phyloP scores from a whole-genome alignment of 2,329 filamentous ascomycete species.

The Aquanectria penicillioides region DNA sequence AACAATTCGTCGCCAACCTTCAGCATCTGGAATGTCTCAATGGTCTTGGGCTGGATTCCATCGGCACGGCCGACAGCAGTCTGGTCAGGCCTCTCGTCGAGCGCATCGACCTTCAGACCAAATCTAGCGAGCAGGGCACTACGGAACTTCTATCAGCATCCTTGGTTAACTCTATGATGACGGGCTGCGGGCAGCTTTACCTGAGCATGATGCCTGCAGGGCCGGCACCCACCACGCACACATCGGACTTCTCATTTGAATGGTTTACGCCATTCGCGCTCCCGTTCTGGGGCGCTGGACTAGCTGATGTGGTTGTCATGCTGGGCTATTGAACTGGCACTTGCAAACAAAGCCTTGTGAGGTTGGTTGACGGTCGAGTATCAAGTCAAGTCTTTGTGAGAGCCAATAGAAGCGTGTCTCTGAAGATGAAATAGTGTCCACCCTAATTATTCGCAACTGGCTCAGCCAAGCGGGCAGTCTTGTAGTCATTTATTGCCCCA shows the following conservation, averaged over 20 bases:
- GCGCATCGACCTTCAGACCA: slow-evolving; percentile 70
- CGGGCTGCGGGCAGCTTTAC: slow-evolving; percentile 3
- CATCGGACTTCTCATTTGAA: slow-evolving; percentile 44
- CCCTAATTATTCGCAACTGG: background rate
- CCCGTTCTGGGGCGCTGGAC: slow-evolving; percentile 10
- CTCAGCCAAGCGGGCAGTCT: slow-evolving; percentile 4
- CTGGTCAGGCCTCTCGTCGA: slow-evolving; percentile 74
- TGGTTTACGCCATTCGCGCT: slow-evolving; percentile 17
- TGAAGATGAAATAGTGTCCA: background rate
- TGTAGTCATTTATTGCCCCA: slow-evolving; percentile 15
- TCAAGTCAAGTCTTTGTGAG: background rate
- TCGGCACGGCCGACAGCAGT: slow-evolving; percentile 76
- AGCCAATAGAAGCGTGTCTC: background rate
- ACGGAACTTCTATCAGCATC: slow-evolving; percentile 1
- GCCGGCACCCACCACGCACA: slow-evolving; percentile 64
- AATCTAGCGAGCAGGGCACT: slow-evolving; percentile 32
- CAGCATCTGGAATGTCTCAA: slow-evolving; percentile 79
- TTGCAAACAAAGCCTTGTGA: background rate
- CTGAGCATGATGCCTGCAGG: slow-evolving; percentile 64
- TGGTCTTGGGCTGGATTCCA: slow-evolving; percentile 79
- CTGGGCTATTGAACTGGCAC: background rate
- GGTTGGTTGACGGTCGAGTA: background rate
- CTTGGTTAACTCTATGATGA: background rate
- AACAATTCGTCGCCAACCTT: slow-evolving; percentile 72
- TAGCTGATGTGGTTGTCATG: slow-evolving; percentile 17